phyloP scores from a whole-genome alignment of 225 moss, liverwort and hornwort genomes.

The Anthoceros angustus region DNA sequence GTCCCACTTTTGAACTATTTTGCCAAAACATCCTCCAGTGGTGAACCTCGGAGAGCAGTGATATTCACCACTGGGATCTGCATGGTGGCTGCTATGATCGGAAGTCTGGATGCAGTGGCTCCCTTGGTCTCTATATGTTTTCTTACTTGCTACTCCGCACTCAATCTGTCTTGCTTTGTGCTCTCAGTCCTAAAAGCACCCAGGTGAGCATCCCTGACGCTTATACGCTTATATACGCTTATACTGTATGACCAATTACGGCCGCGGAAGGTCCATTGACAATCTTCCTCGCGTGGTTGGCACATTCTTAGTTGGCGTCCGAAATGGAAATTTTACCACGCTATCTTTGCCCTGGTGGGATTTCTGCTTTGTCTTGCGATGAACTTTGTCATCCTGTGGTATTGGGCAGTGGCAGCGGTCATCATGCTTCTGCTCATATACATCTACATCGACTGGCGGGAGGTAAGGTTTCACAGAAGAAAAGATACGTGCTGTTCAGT shows the following conservation, averaged over 20 bases:
- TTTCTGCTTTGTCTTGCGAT: constrained; percentile 69
- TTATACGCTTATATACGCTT: no score
- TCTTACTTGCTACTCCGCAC: constrained; percentile 86
- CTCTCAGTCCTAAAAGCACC: constrained; percentile 70
- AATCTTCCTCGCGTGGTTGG: neutral
- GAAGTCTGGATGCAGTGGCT: constrained; percentile 88
- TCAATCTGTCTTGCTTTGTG: constrained; percentile 80
- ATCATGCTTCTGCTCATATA: constrained; percentile 61
- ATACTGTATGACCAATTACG: neutral
- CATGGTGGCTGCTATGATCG: constrained; percentile 69
- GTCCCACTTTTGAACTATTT: constrained; percentile 60
- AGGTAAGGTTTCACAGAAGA: constrained; percentile 26
- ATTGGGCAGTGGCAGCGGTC: constrained; percentile 79
- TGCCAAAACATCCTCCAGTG: constrained; percentile 37
- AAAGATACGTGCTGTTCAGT: no score
- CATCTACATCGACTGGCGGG: constrained; percentile 75
- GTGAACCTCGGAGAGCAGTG: constrained; percentile 73
- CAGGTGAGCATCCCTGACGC: constrained; percentile 30
- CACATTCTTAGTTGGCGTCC: constrained; percentile 70
- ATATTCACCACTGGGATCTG: constrained; percentile 48
- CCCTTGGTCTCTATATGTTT: constrained; percentile 98
- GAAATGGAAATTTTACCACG: constrained; percentile 88
- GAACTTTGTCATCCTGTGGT: constrained; percentile 88
- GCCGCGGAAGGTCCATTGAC: neutral
- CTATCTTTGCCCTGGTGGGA: constrained; percentile 67